These are phyloP conservation scores for Rosa chinensis DNA, from an alignment of 306 rosid genomes.

Conservation along the genomic window DNA sequence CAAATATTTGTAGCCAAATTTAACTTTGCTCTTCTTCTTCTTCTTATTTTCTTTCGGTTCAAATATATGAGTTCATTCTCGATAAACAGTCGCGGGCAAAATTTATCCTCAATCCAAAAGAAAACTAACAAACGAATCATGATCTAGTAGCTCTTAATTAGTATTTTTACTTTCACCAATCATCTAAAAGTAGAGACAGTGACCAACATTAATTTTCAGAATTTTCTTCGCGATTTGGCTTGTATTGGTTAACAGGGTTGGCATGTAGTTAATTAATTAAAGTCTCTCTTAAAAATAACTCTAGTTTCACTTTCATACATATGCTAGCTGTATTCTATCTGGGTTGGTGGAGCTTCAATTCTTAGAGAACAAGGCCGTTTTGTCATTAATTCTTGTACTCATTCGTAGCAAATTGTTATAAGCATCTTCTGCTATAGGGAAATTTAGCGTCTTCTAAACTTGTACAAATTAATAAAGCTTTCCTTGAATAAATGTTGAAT, in stretches of 20 bases:
- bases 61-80: not conserved
- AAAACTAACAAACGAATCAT: not conserved
- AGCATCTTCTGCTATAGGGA: not conserved
- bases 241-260: not conserved
- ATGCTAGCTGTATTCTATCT: not conserved
- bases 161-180: not conserved
- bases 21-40: not conserved
- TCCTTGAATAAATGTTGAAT: not conserved
- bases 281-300: not conserved
- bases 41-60: not conserved
- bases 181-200: not conserved
- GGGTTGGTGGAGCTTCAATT: not conserved
- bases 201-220: not conserved
- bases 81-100: not conserved
- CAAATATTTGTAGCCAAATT: not conserved
- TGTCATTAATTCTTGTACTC: constrained; percentile 4
- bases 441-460: not conserved
- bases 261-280: not conserved
- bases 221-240: not conserved
- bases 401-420: not conserved
- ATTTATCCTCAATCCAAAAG: not conserved
- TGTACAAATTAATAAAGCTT: not conserved
- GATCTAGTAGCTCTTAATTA: not conserved
- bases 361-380: not conserved
- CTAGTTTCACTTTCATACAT: not conserved